Conservation (phyloP, 306 rosid species). For the Cucurbita maxima region DNA sequence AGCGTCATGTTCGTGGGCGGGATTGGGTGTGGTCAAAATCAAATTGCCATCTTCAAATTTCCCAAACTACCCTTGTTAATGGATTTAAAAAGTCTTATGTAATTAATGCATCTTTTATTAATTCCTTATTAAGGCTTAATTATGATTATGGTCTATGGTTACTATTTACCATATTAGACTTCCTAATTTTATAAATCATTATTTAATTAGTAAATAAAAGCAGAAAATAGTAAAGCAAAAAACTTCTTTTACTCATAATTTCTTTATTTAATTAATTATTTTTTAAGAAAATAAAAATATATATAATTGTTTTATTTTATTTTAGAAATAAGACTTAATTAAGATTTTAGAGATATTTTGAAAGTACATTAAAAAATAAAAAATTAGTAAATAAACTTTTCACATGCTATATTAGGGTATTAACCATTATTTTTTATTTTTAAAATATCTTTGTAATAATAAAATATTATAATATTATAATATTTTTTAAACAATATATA, state of each 20-base stretch:
- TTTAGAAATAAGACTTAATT: background rate
- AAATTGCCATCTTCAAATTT: background rate
- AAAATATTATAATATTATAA: too few relatives aligned
- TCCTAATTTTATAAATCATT: background rate
- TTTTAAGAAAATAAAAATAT: too few relatives aligned
- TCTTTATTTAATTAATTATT: too few relatives aligned
- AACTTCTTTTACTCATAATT: too few relatives aligned
- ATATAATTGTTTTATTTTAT: too few relatives aligned
- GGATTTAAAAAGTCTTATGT: background rate
- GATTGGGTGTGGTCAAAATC: background rate
- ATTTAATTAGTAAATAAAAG: background rate
- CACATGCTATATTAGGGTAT: too few relatives aligned
- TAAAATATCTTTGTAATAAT: too few relatives aligned
- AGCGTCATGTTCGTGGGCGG: background rate
- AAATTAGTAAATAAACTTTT: too few relatives aligned
- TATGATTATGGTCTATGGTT: background rate
- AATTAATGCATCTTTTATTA: background rate
- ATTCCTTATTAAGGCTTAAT: background rate
- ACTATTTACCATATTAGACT: background rate
- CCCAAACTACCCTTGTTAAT: background rate
- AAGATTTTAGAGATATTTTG: background rate
- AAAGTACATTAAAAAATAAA: too few relatives aligned
- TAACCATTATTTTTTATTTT: too few relatives aligned
- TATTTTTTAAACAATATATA: too few relatives aligned
- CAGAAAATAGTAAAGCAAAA: background rate